Base-by-base conservation (phyloP, 169 alveolate species). In the Eimeria brunetti region DNA sequence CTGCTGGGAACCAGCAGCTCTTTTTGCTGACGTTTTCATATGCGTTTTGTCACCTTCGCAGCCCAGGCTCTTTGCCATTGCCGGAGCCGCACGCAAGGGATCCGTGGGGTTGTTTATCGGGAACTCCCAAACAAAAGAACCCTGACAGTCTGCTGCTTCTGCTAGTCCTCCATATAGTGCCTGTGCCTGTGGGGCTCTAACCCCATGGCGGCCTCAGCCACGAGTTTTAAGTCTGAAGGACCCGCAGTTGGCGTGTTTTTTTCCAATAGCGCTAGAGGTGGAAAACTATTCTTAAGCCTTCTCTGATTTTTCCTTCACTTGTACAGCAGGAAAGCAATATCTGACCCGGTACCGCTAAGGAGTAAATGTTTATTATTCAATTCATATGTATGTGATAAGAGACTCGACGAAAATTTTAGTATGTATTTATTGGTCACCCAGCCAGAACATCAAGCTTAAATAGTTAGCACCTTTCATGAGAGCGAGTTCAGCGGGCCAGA, bases 401-500 rank as follows among this genome's bases (percentile, higher is more conserved):
- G 2, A 71, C 49, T n/a, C 4, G 14, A n/a, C 41, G 14, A 71
- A 38, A 1, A 1, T 16, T 38, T 71, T 36, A 4, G 38, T 20
- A 71, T 18, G 20, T 18, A 12, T 27, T 36, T 36, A 36, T 20
- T 71, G 81, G 53, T 18, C 38, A 14, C 81, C 5, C 53, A 71
- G 76, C 30, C 38, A 71, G 53, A 71, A 4, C n/a, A 16, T 36
- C 81, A 71, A 27, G 81, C 53, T 33, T 27, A 53, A 36, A 58
- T 46, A 56, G 75, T n/a, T 83, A 38, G 41, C 20, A 49, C 89
- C 89, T 83, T 56, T 49, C 51, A 53, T 16, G 64, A 83, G 64
- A 49, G 90, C 75, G 75, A 83, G 62, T 33, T 56, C 88, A 78
- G 62, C 88, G 30, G 88, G 64, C 88, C 88, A 78, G 62, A 78